These are phyloP conservation scores for Wallacemonas sp. DNA, from an alignment of 208 protist species.

Conservation along the genomic window DNA sequence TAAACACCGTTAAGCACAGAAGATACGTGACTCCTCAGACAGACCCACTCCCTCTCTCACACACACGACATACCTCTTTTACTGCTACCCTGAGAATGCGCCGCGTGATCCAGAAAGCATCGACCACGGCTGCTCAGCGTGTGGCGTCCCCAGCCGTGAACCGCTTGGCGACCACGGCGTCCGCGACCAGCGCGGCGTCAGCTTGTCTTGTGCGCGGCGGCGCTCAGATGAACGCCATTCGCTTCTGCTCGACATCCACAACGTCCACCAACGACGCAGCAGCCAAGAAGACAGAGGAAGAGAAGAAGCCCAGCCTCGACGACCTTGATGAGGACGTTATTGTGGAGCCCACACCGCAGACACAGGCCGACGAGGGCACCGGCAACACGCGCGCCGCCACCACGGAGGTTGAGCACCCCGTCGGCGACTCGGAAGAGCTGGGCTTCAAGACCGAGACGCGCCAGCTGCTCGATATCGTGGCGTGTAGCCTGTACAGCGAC, in stretches of 20 bases:
- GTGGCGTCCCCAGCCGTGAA: neutral
- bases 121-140: slow-evolving; percentile 11
- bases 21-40: neutral
- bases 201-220: neutral
- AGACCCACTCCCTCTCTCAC: neutral
- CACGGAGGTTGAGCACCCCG: slow-evolving; percentile 48
- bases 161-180: neutral
- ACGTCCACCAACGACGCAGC: neutral
- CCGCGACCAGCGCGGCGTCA: neutral
- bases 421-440: slow-evolving; percentile 84
- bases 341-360: slow-evolving; percentile 65
- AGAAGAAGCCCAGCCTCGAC: slow-evolving; percentile 19
- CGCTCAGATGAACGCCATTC: slow-evolving; percentile 13
- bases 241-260: slow-evolving; percentile 12
- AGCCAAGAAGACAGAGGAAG: slow-evolving; percentile 10
- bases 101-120: slow-evolving; percentile 33
- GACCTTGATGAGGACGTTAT: slow-evolving; percentile 87
- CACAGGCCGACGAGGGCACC: slow-evolving; percentile 14
- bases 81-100: slow-evolving; percentile 25
- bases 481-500: slow-evolving; percentile 97
- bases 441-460: slow-evolving; percentile 98
- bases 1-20: neutral
- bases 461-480: slow-evolving; percentile 98
- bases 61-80: neutral
- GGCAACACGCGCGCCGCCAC: slow-evolving; percentile 9